Evolutionary conservation across 768 basidiomycete genomes (phyloP).

Genomic region (Russula vinacea): DNA sequence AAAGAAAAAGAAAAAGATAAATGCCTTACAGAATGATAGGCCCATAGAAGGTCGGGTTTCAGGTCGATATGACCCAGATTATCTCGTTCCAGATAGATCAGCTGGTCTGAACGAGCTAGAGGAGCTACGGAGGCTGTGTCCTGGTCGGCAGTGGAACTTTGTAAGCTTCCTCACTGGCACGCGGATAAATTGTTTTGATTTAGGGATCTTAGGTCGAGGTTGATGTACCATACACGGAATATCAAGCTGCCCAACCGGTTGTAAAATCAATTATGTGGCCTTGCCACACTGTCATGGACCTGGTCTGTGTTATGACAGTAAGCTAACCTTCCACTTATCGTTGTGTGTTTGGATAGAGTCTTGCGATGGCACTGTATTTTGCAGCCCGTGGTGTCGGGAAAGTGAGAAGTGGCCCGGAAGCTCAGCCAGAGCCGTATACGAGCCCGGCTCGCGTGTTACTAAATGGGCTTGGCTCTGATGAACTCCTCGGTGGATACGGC

Average conservation of each 20-base stretch:
- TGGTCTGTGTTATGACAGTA: conserved; percentile 50
- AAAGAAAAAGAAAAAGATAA: conserved; percentile 42
- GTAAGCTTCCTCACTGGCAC: conserved; percentile 39
- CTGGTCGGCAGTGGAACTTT: conserved; percentile 85
- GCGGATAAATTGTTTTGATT: conserved; percentile 22
- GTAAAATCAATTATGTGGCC: conserved; percentile 79
- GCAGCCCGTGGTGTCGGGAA: conserved; percentile 79
- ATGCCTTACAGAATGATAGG: conserved; percentile 16
- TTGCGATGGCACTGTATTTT: conserved; percentile 90
- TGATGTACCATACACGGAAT: conserved; percentile 81
- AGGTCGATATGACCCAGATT: conserved; percentile 37
- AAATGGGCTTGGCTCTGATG: conserved; percentile 92
- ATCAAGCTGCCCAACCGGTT: conserved; percentile 48
- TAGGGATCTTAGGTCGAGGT: conserved; percentile 62
- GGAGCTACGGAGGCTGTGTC: conserved; percentile 74
- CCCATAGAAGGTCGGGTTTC: not conserved
- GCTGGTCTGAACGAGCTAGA: conserved; percentile 76
- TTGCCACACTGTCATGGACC: conserved; percentile 81
- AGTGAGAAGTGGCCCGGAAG: conserved; percentile 41
- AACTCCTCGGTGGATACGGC: conserved; percentile 90
- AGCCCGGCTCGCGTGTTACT: conserved; percentile 80
- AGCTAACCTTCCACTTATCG: not conserved
- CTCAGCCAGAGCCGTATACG: conserved; percentile 50
- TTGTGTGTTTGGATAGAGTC: conserved; percentile 54
- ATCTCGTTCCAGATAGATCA: conserved; percentile 84